A percentile compares a stretch with the other conserved stretches of the same genome.
phyloP scores from a whole-genome alignment of 139 green algal species.

The Chlamydomonas schloesseri region DNA sequence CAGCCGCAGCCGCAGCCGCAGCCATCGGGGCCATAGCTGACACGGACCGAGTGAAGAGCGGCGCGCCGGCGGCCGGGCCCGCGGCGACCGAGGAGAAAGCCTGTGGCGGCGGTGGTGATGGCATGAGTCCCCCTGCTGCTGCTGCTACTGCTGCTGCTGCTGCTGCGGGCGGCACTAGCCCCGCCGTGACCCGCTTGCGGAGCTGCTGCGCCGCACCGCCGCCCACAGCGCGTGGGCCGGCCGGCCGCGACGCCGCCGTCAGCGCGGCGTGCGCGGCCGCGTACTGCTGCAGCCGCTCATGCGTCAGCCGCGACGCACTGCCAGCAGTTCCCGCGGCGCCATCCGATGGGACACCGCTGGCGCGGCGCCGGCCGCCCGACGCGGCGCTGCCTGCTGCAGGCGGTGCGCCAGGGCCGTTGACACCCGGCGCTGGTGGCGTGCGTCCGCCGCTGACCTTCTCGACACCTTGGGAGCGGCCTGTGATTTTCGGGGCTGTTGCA shows the following conservation, averaged over 20 bases:
- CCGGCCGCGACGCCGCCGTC: background rate
- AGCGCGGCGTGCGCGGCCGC: conserved; percentile 18
- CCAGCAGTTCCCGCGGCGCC: background rate
- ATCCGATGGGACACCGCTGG: background rate
- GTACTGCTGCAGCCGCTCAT: conserved; percentile 35
- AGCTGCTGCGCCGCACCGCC: background rate
- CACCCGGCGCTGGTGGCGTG: too few species aligned
- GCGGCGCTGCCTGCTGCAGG: background rate
- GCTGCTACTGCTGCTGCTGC: too few species aligned
- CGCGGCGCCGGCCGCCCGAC: background rate
- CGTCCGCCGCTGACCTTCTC: background rate
- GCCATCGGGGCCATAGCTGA: too few species aligned
- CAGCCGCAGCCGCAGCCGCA: too few species aligned
- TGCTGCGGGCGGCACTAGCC: too few species aligned
- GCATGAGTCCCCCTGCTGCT: too few species aligned
- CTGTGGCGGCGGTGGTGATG: background rate
- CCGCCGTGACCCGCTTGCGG: background rate
- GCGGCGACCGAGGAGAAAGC: background rate
- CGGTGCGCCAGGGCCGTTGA: too few species aligned
- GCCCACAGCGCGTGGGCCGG: background rate
- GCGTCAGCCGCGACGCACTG: conserved; percentile 2
- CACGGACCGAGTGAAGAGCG: background rate
- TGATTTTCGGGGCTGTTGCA: too few species aligned
- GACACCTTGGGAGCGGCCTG: background rate
- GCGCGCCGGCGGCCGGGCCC: too few species aligned